These are phyloP conservation scores for Arachis hypogaea DNA, from an alignment of 306 rosid genomes.

Conservation along the genomic window DNA sequence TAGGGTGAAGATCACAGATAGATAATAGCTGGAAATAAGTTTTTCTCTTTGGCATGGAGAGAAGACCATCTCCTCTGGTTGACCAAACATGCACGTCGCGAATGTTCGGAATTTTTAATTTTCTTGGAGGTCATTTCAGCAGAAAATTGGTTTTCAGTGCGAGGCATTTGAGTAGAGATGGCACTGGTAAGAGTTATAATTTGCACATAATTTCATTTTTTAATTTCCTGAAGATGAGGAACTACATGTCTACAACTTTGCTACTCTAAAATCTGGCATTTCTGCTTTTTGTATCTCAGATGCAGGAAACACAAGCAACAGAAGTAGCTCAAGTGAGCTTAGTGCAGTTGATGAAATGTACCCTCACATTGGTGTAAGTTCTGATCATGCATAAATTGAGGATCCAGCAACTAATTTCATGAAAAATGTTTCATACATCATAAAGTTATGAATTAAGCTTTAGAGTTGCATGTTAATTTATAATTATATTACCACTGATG, in stretches of 20 bases:
- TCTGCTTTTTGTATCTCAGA: slow-evolving; percentile 8
- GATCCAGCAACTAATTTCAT: slow-evolving; percentile 20
- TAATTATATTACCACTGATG: slow-evolving; percentile 29
- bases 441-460: neutral
- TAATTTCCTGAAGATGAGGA: neutral
- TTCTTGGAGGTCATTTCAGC: slow-evolving; percentile 47
- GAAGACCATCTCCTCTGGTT: slow-evolving; percentile 54
- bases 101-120: slow-evolving; percentile 59
- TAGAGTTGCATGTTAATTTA: neutral
- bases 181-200: slow-evolving; percentile 45
- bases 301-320: slow-evolving; percentile 51
- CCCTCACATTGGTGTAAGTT: slow-evolving; percentile 58
- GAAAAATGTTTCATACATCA: slow-evolving; percentile 18
- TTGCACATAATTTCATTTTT: neutral
- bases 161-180: slow-evolving; percentile 40
- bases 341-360: slow-evolving; percentile 42
- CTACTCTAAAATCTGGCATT: neutral
- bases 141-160: slow-evolving; percentile 49
- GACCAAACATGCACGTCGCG: slow-evolving; percentile 61
- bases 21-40: slow-evolving; percentile 32
- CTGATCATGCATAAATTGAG: slow-evolving; percentile 3
- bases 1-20: slow-evolving; percentile 2
- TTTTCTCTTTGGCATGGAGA: slow-evolving; percentile 52
- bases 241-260: neutral
- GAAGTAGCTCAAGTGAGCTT: slow-evolving; percentile 39